Evolutionary conservation across 345 rosid genomes (phyloP), one percentile per base, ranked within the genome.

Genomic region (Mangifera indica): DNA sequence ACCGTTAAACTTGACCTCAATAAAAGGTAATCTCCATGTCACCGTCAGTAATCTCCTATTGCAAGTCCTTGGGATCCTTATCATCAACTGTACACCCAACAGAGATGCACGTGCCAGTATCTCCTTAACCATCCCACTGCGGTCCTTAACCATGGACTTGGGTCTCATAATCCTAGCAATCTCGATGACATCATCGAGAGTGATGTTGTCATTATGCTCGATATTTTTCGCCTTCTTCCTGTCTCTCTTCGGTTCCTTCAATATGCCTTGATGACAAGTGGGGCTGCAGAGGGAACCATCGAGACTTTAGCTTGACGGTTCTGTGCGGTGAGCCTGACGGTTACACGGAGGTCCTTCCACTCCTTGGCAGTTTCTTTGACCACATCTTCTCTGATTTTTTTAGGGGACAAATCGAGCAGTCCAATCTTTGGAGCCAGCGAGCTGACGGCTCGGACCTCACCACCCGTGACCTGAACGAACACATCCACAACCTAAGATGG

Each of bases 331-430:
- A 87, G 84, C 84, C 86, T 88, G n/a, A 88, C 92, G 7, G 89
- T 88, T 1, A 88, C 90, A 15, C 90, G 69, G 2, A 88, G 85
- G 54, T 90, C 92, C 79, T 86, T 88, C 92, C 92, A 88, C 65
- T 88, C 92, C 76, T 86, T 88, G 14, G 87, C 89, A 7, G 91
- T 87, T 74, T 87, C 89, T 70, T 87, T 87, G 29, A 89, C 91
- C 18, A 87, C 85, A 74, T 87, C 91, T 81, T 86, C 89, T 67
- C 89, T 86, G 77, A 86, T 84, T 69, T 85, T 85, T 77, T 83
- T 85, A 0, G 89, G 89, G 12, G 87, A 85, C 52, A 85, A 85
- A 75, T 87, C 89, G 21, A 85, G 89, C 2, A 87, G 89, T 21
- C 89, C 89, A 69, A 85, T 85, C 82, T 85, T 85, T 0, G 89